Evolutionary conservation across 2,329 filamentous ascomycete species (phyloP).

Genomic region (Ilyonectria sp.): DNA sequence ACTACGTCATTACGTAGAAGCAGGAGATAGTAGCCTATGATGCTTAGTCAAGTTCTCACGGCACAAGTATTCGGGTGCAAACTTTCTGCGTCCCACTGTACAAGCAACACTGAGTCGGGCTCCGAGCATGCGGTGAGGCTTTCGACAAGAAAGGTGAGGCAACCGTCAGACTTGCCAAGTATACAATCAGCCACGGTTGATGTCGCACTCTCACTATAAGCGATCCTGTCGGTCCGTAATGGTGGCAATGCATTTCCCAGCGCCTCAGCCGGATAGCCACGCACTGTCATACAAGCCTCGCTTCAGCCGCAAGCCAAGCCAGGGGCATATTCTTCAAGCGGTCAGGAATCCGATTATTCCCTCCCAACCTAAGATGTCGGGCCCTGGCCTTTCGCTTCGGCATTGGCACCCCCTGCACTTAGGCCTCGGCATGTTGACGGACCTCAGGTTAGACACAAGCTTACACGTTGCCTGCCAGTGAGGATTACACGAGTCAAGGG

Average conservation of each 20-base stretch:
- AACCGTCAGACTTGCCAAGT: neutral
- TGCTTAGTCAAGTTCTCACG: no score
- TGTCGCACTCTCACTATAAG: neutral
- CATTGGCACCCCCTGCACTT: constrained; percentile 12
- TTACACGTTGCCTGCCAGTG: constrained; percentile 12
- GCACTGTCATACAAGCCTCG: constrained; percentile 1
- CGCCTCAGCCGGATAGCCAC: neutral
- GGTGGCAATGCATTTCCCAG: constrained; percentile 1
- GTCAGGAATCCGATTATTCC: constrained; percentile 15
- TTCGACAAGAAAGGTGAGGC: neutral
- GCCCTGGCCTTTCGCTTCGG: constrained; percentile 8
- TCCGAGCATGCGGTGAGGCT: neutral
- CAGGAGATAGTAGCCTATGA: no score
- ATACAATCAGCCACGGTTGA: neutral
- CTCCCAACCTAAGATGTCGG: neutral
- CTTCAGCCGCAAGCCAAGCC: constrained; percentile 17
- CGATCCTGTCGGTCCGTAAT: neutral
- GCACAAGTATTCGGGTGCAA: no score
- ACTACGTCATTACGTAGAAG: no score
- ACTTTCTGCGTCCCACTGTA: no score
- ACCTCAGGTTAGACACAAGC: neutral
- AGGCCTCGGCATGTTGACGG: neutral
- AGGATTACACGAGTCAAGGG: constrained; percentile 6
- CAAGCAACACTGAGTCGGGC: neutral
- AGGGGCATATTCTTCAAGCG: constrained; percentile 6